Percentiles rank a stretch among this genome's conserved stretches.
phyloP scores from a whole-genome alignment of 2,329 filamentous ascomycete genomes.

The Aspergillaceae sp. region DNA sequence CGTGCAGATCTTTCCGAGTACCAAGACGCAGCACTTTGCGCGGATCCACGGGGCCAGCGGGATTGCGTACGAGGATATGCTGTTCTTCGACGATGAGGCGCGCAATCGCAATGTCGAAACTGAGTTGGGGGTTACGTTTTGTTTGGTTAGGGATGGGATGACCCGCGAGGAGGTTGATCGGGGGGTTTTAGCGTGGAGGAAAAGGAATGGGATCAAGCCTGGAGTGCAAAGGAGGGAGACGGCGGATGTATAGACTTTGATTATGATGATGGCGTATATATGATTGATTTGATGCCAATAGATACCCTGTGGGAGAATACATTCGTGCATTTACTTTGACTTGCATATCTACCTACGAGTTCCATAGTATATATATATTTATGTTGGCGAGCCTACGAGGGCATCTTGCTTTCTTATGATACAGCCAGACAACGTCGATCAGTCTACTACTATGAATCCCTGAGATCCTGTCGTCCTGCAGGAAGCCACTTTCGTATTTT shows the following conservation, averaged over 20 bases:
- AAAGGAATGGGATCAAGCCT: slow-evolving; percentile 49
- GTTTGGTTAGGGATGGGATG: slow-evolving; percentile 70
- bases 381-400: too few species aligned
- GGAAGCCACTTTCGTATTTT: too few species aligned
- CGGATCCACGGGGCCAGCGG: slow-evolving; percentile 62
- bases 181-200: slow-evolving; percentile 74
- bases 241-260: background rate
- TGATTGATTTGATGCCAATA: background rate
- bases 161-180: slow-evolving; percentile 67
- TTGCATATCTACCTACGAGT: too few species aligned
- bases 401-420: too few species aligned
- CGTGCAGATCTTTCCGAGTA: slow-evolving; percentile 59
- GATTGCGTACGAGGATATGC: slow-evolving; percentile 69
- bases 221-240: slow-evolving; percentile 4
- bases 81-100: slow-evolving; percentile 92
- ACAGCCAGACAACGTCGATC: too few species aligned
- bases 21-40: slow-evolving; percentile 79
- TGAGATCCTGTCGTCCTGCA: too few species aligned
- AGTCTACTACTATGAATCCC: too few species aligned
- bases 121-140: slow-evolving; percentile 72
- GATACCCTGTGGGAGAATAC: too few species aligned
- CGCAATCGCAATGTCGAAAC: slow-evolving; percentile 73
- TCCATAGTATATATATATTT: too few species aligned
- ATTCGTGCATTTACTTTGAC: too few species aligned
- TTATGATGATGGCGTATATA: background rate